A percentile compares a stretch with the other conserved stretches of the same genome.
phyloP scores from a whole-genome alignment of 2,329 filamentous ascomycete species.

The Aspergillus oerlinghausenensis region DNA sequence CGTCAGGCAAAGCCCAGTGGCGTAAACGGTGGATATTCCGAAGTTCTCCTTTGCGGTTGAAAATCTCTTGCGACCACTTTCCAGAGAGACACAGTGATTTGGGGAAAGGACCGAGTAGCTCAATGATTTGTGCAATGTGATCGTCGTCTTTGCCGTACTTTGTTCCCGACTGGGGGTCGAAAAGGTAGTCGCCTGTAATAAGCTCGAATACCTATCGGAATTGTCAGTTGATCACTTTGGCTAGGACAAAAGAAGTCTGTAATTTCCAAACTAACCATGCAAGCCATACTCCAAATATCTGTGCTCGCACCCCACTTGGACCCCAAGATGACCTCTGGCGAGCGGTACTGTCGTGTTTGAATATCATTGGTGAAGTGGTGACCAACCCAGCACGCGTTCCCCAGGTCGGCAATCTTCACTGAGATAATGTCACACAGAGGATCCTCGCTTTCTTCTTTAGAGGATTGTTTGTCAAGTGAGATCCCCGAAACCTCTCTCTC shows the following conservation, averaged over 20 bases:
- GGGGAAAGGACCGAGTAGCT: constrained; percentile 88
- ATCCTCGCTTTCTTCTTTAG: constrained; percentile 26
- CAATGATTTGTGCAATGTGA: constrained; percentile 98
- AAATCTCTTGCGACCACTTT: constrained; percentile 98
- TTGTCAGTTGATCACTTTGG: constrained; percentile 3
- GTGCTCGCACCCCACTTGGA: constrained; percentile 99
- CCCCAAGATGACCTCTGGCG: constrained; percentile 92
- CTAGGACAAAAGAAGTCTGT: background rate
- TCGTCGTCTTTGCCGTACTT: constrained; percentile 99
- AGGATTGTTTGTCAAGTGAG: constrained; percentile 72
- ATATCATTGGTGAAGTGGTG: constrained; percentile 99
- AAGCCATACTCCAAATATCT: constrained; percentile 99
- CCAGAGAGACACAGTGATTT: constrained; percentile 87
- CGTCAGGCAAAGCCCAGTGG: constrained; percentile 92
- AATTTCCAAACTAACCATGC: constrained; percentile 68
- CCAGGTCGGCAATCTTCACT: constrained; percentile 97
- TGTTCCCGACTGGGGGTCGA: constrained; percentile 95
- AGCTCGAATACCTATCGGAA: constrained; percentile 78
- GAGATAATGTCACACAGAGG: constrained; percentile 71
- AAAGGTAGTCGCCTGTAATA: constrained; percentile 96
- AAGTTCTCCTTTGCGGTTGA: constrained; percentile 94
- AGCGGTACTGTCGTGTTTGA: constrained; percentile 94
- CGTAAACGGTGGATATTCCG: constrained; percentile 95
- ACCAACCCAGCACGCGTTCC: constrained; percentile 97
- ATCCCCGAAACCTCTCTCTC: constrained; percentile 93